Percentiles rank a stretch among this genome's conserved stretches.
Evolutionary conservation across 768 basidiomycete species (phyloP).

Genomic region (Holtermannia corniformis): DNA sequence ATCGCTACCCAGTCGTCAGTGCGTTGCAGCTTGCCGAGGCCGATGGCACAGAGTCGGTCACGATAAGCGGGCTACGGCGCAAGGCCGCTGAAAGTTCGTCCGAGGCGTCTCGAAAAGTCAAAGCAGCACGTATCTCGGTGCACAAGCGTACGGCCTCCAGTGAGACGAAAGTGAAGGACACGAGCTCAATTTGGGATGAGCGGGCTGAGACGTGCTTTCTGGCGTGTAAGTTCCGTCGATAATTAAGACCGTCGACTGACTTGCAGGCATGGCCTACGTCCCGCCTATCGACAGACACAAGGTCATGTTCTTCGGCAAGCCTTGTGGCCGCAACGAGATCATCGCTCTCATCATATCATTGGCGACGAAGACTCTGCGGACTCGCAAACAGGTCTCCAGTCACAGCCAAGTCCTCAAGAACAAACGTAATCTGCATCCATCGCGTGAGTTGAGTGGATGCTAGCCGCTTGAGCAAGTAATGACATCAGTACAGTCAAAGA

Average conservation of each 20-base stretch:
- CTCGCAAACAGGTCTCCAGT: slow-evolving; percentile 41
- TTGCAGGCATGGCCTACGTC: slow-evolving; percentile 8
- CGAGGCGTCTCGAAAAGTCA: too few relatives aligned
- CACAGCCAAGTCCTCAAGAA: slow-evolving; percentile 42
- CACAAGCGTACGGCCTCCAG: too few relatives aligned
- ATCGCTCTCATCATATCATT: slow-evolving; percentile 38
- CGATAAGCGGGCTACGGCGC: too few relatives aligned
- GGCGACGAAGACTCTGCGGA: slow-evolving; percentile 27
- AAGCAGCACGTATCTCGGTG: too few relatives aligned
- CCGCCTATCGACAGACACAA: slow-evolving; percentile 36
- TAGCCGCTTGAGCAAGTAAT: neutral
- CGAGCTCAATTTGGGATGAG: neutral
- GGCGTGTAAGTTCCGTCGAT: slow-evolving; percentile 1
- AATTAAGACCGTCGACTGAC: neutral
- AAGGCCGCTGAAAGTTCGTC: too few relatives aligned
- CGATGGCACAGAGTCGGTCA: too few relatives aligned
- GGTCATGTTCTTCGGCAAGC: slow-evolving; percentile 35
- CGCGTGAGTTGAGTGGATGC: neutral
- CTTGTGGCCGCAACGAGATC: slow-evolving; percentile 42
- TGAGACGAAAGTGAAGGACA: too few relatives aligned
- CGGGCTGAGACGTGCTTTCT: slow-evolving; percentile 1
- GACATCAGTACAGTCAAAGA: too few relatives aligned
- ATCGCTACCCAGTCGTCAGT: too few relatives aligned
- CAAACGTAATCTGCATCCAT: slow-evolving; percentile 1
- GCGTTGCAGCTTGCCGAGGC: too few relatives aligned